phyloP scores from a whole-genome alignment of 202 grass and related monocot genomes.

The Eragrostis tef region DNA sequence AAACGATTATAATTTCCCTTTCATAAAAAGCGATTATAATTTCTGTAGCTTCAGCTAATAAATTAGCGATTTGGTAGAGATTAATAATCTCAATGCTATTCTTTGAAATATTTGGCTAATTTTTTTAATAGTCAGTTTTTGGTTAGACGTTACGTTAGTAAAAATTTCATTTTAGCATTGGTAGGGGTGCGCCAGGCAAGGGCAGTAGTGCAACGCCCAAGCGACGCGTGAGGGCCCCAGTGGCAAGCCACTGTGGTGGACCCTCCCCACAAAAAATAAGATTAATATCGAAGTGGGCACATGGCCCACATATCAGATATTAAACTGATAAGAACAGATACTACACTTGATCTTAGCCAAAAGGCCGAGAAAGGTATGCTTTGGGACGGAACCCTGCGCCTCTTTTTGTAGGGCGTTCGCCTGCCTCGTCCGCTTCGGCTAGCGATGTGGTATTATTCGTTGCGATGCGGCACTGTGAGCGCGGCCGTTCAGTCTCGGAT shows the following conservation, averaged over 20 bases:
- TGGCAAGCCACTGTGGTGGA: slow-evolving; percentile 43
- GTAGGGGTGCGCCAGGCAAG: slow-evolving; percentile 46
- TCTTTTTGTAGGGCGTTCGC: not conserved
- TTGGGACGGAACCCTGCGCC: not conserved
- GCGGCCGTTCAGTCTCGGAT: not conserved
- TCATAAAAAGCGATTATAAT: too few relatives aligned
- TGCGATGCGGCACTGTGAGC: not conserved
- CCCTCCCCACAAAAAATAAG: slow-evolving; percentile 60
- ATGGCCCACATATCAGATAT: slow-evolving; percentile 76
- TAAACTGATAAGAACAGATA: slow-evolving; percentile 59
- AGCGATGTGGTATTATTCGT: slow-evolving; percentile 11
- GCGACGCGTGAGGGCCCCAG: slow-evolving; percentile 40
- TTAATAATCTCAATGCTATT: too few relatives aligned
- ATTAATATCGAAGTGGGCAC: slow-evolving; percentile 61
- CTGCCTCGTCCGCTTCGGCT: not conserved
- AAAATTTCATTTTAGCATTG: not conserved
- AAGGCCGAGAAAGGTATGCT: slow-evolving; percentile 79
- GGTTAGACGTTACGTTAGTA: not conserved
- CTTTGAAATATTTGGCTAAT: too few relatives aligned
- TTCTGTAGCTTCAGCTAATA: too few relatives aligned
- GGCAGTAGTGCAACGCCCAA: slow-evolving; percentile 45
- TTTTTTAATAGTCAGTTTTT: not conserved
- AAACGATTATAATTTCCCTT: too few relatives aligned
- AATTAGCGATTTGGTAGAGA: too few relatives aligned
- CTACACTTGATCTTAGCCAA: slow-evolving; percentile 77